These are phyloP conservation scores for Aspergillus brasiliensis DNA, from an alignment of 2,329 filamentous ascomycete genomes.

Conservation along the genomic window DNA sequence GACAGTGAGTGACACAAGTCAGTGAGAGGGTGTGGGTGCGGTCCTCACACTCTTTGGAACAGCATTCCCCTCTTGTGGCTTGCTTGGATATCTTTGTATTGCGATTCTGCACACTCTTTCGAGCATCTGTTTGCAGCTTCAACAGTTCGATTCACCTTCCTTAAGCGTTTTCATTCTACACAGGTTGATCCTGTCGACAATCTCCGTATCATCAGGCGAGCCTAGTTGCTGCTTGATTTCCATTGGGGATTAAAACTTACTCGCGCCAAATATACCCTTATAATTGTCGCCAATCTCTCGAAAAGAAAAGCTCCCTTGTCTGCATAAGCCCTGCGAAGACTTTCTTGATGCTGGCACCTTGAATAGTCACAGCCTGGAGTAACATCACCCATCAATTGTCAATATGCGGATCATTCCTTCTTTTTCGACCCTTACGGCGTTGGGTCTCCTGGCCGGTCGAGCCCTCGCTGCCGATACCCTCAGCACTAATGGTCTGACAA, in stretches of 20 bases:
- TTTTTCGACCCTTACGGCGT: constrained; percentile 26
- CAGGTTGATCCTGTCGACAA: constrained; percentile 35
- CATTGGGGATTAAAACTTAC: not conserved
- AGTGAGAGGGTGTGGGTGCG: not conserved
- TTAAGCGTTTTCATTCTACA: constrained; percentile 16
- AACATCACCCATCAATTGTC: not conserved
- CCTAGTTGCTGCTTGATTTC: constrained; percentile 9
- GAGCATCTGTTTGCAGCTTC: not conserved
- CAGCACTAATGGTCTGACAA: constrained; percentile 76
- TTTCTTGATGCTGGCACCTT: constrained; percentile 3
- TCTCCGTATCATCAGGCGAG: constrained; percentile 11
- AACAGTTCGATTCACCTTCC: not conserved
- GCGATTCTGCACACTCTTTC: not conserved
- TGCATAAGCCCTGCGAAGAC: not conserved
- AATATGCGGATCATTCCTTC: constrained; percentile 30
- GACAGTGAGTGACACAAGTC: constrained; percentile 1
- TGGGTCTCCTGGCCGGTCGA: constrained; percentile 30
- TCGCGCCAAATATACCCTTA: constrained; percentile 7
- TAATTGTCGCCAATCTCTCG: constrained; percentile 7
- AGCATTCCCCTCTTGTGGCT: not conserved
- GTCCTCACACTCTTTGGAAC: not conserved
- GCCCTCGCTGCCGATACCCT: constrained; percentile 71
- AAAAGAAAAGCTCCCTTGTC: not conserved
- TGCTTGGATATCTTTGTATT: constrained; percentile 3
- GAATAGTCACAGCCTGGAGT: not conserved